Conservation (phyloP, 768 basidiomycete genomes). For the Psilocybe subaeruginosa region DNA sequence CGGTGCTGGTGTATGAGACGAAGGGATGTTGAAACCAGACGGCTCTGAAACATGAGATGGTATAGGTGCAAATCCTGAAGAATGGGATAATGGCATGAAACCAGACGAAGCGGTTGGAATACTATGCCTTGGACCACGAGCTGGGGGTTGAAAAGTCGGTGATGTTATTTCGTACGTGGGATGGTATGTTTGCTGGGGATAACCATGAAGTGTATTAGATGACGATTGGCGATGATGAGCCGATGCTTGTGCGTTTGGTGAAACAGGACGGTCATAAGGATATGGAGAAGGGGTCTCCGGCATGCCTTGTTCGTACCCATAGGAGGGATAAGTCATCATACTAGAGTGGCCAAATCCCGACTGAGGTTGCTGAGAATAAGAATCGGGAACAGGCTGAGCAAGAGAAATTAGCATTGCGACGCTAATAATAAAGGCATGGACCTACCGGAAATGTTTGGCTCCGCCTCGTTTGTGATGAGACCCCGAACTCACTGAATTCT, state of each 20-base stretch:
- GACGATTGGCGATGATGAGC: constrained; percentile 23
- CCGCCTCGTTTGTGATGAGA: constrained; percentile 44
- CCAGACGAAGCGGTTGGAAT: constrained; percentile 70
- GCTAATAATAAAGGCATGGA: not conserved
- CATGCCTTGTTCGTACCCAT: constrained; percentile 42
- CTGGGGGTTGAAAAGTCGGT: constrained; percentile 37
- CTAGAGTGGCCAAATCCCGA: constrained; percentile 30
- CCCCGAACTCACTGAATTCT: constrained; percentile 68
- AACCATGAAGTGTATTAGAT: constrained; percentile 30
- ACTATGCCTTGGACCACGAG: constrained; percentile 65
- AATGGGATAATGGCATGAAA: constrained; percentile 58
- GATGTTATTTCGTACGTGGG: constrained; percentile 37
- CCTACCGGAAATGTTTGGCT: constrained; percentile 63
- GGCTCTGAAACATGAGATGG: constrained; percentile 39
- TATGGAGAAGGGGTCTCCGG: constrained; percentile 34
- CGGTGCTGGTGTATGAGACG: constrained; percentile 47
- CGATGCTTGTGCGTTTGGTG: constrained; percentile 39
- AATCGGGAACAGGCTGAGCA: constrained; percentile 37
- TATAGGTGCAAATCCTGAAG: constrained; percentile 38
- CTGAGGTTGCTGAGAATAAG: constrained; percentile 38
- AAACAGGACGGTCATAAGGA: constrained; percentile 41
- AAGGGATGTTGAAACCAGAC: constrained; percentile 36
- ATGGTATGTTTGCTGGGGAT: constrained; percentile 41
- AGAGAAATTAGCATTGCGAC: not conserved
- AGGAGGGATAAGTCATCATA: constrained; percentile 31